phyloP scores from a whole-genome alignment of 768 basidiomycete genomes.

The Tricholoma matsutake region DNA sequence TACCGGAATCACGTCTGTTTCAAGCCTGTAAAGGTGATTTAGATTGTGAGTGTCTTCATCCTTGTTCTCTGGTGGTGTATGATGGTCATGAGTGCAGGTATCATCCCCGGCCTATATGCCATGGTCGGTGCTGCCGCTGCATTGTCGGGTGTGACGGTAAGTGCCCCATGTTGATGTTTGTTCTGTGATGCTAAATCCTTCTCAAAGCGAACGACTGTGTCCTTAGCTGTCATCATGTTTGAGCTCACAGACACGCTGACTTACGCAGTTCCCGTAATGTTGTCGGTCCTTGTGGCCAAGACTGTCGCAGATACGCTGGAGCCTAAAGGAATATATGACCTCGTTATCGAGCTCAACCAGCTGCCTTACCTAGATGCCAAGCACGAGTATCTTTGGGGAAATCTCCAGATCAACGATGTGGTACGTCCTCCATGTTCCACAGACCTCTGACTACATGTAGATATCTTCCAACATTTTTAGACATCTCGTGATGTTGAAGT shows the following conservation, averaged over 20 bases:
- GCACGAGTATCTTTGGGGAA: slow-evolving; percentile 86
- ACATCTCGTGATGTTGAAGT: slow-evolving; percentile 62
- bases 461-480: slow-evolving; percentile 34
- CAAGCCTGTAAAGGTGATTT: slow-evolving; percentile 57
- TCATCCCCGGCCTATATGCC: slow-evolving; percentile 89
- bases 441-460: neutral
- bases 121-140: slow-evolving; percentile 96
- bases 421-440: slow-evolving; percentile 38
- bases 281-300: slow-evolving; percentile 85
- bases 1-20: slow-evolving; percentile 64
- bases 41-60: slow-evolving; percentile 47
- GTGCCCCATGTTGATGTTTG: slow-evolving; percentile 22
- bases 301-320: slow-evolving; percentile 86
- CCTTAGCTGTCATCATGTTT: slow-evolving; percentile 93
- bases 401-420: slow-evolving; percentile 70
- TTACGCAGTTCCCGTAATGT: slow-evolving; percentile 89
- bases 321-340: slow-evolving; percentile 94
- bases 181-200: slow-evolving; percentile 6
- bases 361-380: slow-evolving; percentile 93
- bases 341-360: slow-evolving; percentile 89
- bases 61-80: neutral
- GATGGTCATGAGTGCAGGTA: slow-evolving; percentile 29
- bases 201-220: slow-evolving; percentile 78
- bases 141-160: slow-evolving; percentile 91
- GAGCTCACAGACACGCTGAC: slow-evolving; percentile 92